phyloP scores from a whole-genome alignment of 345 rosid genomes.

The Lepidium aucheri region DNA sequence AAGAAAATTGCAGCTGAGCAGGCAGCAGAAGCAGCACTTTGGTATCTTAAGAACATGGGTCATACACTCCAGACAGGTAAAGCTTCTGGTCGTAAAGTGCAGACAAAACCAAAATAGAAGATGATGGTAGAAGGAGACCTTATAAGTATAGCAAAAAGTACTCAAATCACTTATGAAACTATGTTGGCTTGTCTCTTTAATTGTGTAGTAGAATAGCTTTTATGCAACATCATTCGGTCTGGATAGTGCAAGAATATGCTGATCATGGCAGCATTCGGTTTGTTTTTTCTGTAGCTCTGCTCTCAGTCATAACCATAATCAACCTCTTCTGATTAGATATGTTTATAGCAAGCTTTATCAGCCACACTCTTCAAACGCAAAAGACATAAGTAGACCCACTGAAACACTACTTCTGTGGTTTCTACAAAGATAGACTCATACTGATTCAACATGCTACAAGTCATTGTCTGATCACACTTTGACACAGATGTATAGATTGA shows the following conservation, averaged over 20 bases:
- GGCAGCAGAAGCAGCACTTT: conserved; percentile 64
- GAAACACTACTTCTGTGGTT: neutral
- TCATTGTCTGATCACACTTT: conserved; percentile 72
- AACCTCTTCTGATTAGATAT: conserved; percentile 34
- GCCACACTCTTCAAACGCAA: neutral
- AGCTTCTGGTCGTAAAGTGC: neutral
- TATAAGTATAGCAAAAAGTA: too few species aligned
- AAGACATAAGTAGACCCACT: neutral
- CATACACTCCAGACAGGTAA: conserved; percentile 13
- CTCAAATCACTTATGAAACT: neutral
- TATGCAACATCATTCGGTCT: neutral
- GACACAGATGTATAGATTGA: conserved; percentile 1
- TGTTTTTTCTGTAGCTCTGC: conserved; percentile 42
- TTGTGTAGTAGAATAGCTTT: neutral
- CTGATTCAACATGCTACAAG: conserved; percentile 77
- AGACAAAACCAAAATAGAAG: neutral
- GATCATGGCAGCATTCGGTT: conserved; percentile 18
- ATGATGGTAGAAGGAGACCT: neutral
- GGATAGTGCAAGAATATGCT: conserved; percentile 25
- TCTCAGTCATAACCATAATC: conserved; percentile 89
- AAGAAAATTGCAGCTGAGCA: conserved; percentile 58
- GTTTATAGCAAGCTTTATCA: neutral
- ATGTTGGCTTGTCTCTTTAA: neutral
- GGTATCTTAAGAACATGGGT: conserved; percentile 49
- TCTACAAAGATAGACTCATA: conserved; percentile 69